Evolutionary conservation across 2,329 filamentous ascomycete genomes (phyloP).

Genomic region (Drechslerella stenobrocha): DNA sequence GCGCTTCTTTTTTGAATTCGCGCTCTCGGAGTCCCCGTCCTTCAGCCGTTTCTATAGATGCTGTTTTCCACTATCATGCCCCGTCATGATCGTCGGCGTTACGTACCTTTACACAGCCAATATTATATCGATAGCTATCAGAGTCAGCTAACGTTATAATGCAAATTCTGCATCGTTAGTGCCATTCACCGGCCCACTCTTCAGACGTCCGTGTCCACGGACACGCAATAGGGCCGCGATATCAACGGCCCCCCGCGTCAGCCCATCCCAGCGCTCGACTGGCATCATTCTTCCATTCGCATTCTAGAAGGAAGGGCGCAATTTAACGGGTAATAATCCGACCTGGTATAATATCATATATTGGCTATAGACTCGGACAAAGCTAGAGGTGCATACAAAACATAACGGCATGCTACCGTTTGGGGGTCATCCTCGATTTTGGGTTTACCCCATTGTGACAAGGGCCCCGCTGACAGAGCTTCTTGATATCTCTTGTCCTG

Average conservation of each 20-base stretch:
- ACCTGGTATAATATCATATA: conserved; percentile 23
- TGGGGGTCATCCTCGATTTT: background rate
- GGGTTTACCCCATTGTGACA: no score
- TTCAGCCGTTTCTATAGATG: no score
- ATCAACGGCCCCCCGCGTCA: conserved; percentile 10
- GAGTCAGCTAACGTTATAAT: no score
- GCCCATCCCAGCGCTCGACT: background rate
- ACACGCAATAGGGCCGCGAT: conserved; percentile 35
- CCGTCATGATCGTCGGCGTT: no score
- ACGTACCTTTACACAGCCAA: no score
- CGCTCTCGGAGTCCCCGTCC: no score
- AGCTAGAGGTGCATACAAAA: conserved; percentile 12
- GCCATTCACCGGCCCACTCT: no score
- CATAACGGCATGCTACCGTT: background rate
- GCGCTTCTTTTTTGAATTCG: no score
- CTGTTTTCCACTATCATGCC: no score
- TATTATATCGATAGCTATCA: no score
- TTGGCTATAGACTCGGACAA: background rate
- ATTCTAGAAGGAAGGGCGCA: conserved; percentile 39
- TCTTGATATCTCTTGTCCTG: conserved; percentile 41
- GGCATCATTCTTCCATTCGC: conserved; percentile 24
- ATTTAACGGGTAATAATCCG: conserved; percentile 45
- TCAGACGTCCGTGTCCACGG: conserved; percentile 10
- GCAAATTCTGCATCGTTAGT: no score
- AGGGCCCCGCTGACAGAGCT: conserved; percentile 34